These are phyloP conservation scores for Hirsutella minnesotensis DNA, from an alignment of 2,329 filamentous ascomycete genomes.

Conservation along the genomic window DNA sequence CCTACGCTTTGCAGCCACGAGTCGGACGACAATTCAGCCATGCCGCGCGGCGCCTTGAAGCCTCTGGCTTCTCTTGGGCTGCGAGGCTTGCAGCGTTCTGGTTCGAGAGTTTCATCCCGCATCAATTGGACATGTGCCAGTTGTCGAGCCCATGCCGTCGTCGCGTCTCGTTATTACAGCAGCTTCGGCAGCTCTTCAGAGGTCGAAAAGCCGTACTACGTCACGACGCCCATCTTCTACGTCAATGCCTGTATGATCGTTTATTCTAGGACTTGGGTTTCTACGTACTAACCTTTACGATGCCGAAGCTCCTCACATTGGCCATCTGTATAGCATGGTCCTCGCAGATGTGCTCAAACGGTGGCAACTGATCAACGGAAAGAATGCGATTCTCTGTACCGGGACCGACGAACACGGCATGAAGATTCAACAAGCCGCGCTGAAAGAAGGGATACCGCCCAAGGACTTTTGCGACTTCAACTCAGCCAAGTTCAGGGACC, in stretches of 20 bases:
- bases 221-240: slow-evolving; percentile 97
- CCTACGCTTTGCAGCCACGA: background rate
- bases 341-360: slow-evolving; percentile 84
- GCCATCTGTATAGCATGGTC: slow-evolving; percentile 89
- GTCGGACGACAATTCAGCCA: background rate
- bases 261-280: background rate
- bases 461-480: slow-evolving; percentile 85
- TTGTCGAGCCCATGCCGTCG: background rate
- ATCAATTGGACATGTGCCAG: background rate
- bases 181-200: slow-evolving; percentile 16
- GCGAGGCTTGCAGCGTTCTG: background rate
- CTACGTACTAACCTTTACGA: too few relatives aligned
- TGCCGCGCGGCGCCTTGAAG: background rate
- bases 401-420: slow-evolving; percentile 96
- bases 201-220: slow-evolving; percentile 70
- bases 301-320: slow-evolving; percentile 83
- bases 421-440: slow-evolving; percentile 86
- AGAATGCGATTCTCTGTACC: slow-evolving; percentile 64
- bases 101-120: background rate
- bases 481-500: slow-evolving; percentile 63
- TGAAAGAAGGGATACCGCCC: slow-evolving; percentile 55
- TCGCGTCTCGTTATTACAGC: slow-evolving; percentile 13
- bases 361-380: slow-evolving; percentile 70
- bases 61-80: background rate
- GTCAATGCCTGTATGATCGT: slow-evolving; percentile 69